Base-by-base conservation (phyloP, 2,329 filamentous ascomycete species). In the Ceratocystis lukuohia region DNA sequence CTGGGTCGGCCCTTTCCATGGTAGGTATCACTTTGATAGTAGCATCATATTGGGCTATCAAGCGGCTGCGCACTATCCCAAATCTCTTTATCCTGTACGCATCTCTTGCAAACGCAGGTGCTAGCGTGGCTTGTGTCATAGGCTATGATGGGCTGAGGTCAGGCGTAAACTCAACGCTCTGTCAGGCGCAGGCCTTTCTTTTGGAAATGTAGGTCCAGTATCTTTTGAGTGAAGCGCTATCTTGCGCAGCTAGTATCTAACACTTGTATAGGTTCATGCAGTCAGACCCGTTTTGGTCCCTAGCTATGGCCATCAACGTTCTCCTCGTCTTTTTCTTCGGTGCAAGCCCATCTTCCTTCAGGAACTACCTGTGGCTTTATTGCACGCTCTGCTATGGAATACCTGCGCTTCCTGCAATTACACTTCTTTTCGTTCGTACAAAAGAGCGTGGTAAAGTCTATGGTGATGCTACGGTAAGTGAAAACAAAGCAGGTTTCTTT, bases 271-370 rank as follows among this genome's bases (percentile, higher is more conserved):
- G 86, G 84, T 91, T 90, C 74, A 88, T 89, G 83, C 86, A 88
- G 70, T 87, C 86, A 4, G 87, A 90, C 74, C 84, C 86, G 0
- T 81, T 88, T 76, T 91, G 86, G 88, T 88, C 88, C 0, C 82
- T 91, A 65, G 87, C 87, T 69, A 93, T 94, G 89, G 88, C 89
- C 2, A 79, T 87, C 72, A 94, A 93, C 71, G 89, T 93, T 69
- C 89, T 88, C 71, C 80, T 92, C 64, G 82, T 85, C 67, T 85
- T 85, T 73, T 85, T 84, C 74, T 80, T 80, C 70, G 78, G 80
- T n/a, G 79, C 80, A 61, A 83, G 78, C 61, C 82, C 82, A 0
- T 86, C 86, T 6, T 85, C 88, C 64, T 91, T 91, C 71, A 80
- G 82, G n/a, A 81, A 82, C 61, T 88, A 88, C 73, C 82, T 87